Evolutionary conservation across 768 basidiomycete species (phyloP).

Genomic region (Amanita rubescens): DNA sequence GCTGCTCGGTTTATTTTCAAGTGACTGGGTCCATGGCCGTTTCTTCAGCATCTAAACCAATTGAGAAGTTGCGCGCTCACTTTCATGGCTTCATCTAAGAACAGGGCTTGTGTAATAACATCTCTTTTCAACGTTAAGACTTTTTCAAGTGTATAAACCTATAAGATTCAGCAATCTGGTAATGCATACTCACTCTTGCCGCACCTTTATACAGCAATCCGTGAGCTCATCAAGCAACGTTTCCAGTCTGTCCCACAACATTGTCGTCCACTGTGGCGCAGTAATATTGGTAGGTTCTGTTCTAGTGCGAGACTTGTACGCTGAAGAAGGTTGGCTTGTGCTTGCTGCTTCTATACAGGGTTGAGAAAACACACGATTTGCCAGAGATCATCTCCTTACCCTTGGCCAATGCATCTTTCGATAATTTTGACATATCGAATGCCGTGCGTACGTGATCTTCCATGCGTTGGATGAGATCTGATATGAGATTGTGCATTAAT

Average conservation of each 20-base stretch:
- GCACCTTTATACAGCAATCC: constrained; percentile 82
- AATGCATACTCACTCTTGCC: neutral
- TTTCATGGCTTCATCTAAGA: constrained; percentile 93
- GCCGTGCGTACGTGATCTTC: constrained; percentile 73
- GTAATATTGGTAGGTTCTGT: constrained; percentile 89
- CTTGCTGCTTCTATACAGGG: constrained; percentile 8
- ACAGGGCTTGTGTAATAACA: constrained; percentile 61
- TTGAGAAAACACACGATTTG: constrained; percentile 11
- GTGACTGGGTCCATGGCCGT: constrained; percentile 36
- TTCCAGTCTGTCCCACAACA: constrained; percentile 78
- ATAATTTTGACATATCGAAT: constrained; percentile 84
- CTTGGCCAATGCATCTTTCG: constrained; percentile 76
- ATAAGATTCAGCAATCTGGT: neutral
- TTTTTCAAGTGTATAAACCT: constrained; percentile 95
- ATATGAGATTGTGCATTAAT: constrained; percentile 71
- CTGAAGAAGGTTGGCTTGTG: constrained; percentile 2
- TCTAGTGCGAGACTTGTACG: constrained; percentile 80
- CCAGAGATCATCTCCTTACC: constrained; percentile 39
- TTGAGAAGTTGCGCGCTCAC: constrained; percentile 27
- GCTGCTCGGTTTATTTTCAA: constrained; percentile 88
- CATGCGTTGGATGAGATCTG: constrained; percentile 76
- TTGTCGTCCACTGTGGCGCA: constrained; percentile 77
- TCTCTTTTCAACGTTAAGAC: constrained; percentile 89
- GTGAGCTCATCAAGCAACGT: constrained; percentile 83
- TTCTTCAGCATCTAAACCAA: neutral